A percentile compares a stretch with the other conserved stretches of the same genome.
phyloP scores from a whole-genome alignment of 140 eudicot genomes.

The Stevia rebaudiana region DNA sequence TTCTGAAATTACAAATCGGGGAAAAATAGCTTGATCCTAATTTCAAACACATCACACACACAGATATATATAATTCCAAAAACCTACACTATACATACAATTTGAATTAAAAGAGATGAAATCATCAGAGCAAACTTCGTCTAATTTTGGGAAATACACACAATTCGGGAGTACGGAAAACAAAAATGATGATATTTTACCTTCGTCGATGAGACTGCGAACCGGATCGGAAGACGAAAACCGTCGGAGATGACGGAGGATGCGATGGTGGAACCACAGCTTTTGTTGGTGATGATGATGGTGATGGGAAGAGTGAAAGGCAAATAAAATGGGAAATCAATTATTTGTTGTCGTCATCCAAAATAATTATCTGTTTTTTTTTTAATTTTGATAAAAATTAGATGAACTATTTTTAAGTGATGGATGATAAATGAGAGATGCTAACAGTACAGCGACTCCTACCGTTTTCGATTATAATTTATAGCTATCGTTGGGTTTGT shows the following conservation, averaged over 20 bases:
- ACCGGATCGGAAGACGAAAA: conserved; percentile 12
- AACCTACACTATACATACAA: neutral
- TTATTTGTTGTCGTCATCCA: conserved; percentile 10
- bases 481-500: too few species aligned
- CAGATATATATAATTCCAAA: too few species aligned
- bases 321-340: conserved; percentile 11
- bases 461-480: too few species aligned
- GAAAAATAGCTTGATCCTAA: neutral
- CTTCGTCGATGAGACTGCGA: neutral
- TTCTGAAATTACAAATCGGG: conserved; percentile 14
- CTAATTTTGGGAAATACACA: neutral
- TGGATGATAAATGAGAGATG: too few species aligned
- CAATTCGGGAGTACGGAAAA: neutral
- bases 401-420: too few species aligned
- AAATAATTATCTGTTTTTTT: neutral
- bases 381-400: neutral
- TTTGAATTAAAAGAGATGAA: conserved; percentile 5
- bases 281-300: conserved; percentile 20
- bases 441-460: too few species aligned
- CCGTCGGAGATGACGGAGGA: conserved; percentile 21
- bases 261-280: conserved; percentile 26
- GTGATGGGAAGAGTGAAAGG: conserved; percentile 20
- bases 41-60: neutral
- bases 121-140: conserved; percentile 8
- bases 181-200: neutral